phyloP scores from a whole-genome alignment of 306 rosid genomes.

The Datisca glomerata region DNA sequence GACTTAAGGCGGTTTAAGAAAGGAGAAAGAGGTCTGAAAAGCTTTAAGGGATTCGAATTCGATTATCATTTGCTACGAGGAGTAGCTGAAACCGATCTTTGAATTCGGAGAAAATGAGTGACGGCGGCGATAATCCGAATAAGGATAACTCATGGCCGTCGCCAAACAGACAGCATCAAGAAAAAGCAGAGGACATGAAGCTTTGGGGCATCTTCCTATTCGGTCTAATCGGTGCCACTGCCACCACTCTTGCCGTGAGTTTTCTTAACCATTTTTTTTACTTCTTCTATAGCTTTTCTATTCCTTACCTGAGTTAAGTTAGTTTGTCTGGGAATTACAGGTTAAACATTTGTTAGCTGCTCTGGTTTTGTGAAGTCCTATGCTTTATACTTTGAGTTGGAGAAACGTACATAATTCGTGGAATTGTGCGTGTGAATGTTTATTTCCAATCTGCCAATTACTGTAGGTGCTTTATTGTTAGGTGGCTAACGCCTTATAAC shows the following conservation, averaged over 20 bases:
- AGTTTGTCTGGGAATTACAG: not conserved
- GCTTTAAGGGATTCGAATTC: slow-evolving; percentile 20
- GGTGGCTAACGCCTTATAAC: too few relatives aligned
- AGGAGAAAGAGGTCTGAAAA: too few relatives aligned
- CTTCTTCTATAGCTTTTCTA: slow-evolving; percentile 1
- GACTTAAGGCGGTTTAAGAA: too few relatives aligned
- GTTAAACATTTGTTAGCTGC: not conserved
- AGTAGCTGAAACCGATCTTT: slow-evolving; percentile 11
- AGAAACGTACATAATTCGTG: not conserved
- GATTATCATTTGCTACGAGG: not conserved
- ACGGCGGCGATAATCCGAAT: slow-evolving; percentile 19
- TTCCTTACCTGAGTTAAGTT: not conserved
- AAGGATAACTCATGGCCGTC: slow-evolving; percentile 26
- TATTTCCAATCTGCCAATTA: not conserved
- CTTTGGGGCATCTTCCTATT: slow-evolving; percentile 72
- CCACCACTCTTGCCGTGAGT: slow-evolving; percentile 73
- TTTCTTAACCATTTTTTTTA: not conserved
- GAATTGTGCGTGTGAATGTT: not conserved
- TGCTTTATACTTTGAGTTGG: not conserved
- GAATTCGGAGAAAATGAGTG: slow-evolving; percentile 29
- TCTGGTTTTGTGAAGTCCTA: not conserved
- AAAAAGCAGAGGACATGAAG: slow-evolving; percentile 32
- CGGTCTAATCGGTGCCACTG: slow-evolving; percentile 84
- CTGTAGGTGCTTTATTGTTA: not conserved
- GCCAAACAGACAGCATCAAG: slow-evolving; percentile 19